Conservation (phyloP, 345 rosid genomes). For the Atalantia buxifolia region DNA sequence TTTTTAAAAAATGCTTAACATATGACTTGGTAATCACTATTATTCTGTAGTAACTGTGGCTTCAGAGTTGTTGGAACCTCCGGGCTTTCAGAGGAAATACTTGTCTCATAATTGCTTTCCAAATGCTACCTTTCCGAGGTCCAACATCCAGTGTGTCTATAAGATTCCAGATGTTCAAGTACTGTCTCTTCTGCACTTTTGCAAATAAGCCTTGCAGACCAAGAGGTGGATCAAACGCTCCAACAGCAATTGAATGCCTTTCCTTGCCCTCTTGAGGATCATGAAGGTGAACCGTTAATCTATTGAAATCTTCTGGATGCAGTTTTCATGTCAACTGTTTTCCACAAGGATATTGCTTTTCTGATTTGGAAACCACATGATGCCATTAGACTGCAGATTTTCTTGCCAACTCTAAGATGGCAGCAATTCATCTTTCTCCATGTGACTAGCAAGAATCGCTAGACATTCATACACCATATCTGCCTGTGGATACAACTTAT, state of each 20-base stretch:
- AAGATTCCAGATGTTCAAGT: not conserved
- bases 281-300: not conserved
- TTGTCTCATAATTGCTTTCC: not conserved
- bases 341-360: not conserved
- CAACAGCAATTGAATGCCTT: not conserved
- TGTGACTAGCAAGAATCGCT: constrained; percentile 38
- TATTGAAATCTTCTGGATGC: not conserved
- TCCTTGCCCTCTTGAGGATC: not conserved
- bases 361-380: not conserved
- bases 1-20: not conserved
- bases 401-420: not conserved
- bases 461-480: constrained; percentile 46
- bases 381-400: not conserved
- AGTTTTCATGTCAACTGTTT: not conserved
- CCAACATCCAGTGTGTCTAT: not conserved
- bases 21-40: not conserved
- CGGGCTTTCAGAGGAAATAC: not conserved
- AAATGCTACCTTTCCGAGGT: not conserved
- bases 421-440: constrained; percentile 39
- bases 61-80: not conserved
- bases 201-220: not conserved
- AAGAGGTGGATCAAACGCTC: not conserved
- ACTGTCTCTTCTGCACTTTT: not conserved
- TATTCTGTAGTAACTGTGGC: not conserved
- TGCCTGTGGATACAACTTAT: constrained; percentile 32